phyloP scores from a whole-genome alignment of 2,329 filamentous ascomycete species.

The Xylaria digitata region DNA sequence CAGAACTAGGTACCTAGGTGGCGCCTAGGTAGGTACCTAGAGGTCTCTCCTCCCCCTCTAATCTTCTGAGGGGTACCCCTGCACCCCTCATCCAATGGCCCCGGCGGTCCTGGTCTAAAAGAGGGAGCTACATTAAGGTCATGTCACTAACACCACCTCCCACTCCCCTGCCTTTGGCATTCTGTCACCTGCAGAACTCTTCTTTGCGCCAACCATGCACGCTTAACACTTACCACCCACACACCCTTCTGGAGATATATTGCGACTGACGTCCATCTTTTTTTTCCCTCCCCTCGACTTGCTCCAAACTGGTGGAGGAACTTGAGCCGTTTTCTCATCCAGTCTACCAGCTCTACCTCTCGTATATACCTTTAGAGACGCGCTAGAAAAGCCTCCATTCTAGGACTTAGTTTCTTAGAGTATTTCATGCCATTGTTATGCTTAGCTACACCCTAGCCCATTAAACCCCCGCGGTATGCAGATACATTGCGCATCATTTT shows the following conservation, averaged over 20 bases:
- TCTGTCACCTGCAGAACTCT: constrained; percentile 36
- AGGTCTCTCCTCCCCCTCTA: constrained; percentile 9
- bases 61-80: constrained; percentile 31
- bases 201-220: constrained; percentile 32
- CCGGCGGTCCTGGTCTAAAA: constrained; percentile 15
- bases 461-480: constrained; percentile 22
- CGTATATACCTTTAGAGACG: constrained; percentile 21
- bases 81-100: constrained; percentile 26
- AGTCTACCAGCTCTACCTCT: constrained; percentile 1
- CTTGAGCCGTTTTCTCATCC: constrained; percentile 10
- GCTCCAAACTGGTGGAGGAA: constrained; percentile 14
- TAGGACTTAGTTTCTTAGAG: constrained; percentile 9
- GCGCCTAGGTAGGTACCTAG: too few species aligned
- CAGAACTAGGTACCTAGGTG: too few species aligned
- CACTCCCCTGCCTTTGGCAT: constrained; percentile 28
- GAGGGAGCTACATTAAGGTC: constrained; percentile 16
- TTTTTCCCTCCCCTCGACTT: constrained; percentile 35
- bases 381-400: background rate
- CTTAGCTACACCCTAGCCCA: background rate
- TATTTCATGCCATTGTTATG: constrained; percentile 1
- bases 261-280: constrained; percentile 38
- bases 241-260: constrained; percentile 39
- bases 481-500: constrained; percentile 29
- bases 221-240: constrained; percentile 31
- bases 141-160: constrained; percentile 28